Evolutionary conservation across 192 early-diverging fungal genomes (phyloP).

Genomic region (Dispira parvispora): DNA sequence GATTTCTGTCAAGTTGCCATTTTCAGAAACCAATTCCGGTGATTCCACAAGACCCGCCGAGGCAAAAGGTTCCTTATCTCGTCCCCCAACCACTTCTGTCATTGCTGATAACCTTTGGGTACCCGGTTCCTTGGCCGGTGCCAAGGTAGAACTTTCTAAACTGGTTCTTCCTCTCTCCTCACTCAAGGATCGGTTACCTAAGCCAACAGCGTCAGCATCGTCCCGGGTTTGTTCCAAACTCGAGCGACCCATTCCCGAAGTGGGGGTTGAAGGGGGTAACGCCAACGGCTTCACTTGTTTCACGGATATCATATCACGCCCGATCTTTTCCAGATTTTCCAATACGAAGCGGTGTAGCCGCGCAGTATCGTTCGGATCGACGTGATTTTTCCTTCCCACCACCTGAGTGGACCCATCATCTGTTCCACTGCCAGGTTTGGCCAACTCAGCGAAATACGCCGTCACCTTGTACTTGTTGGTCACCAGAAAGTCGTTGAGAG

Average conservation of each 20-base stretch:
- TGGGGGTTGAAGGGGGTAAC: background rate
- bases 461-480: conserved; percentile 68
- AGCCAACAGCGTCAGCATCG: no score
- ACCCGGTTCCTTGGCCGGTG: no score
- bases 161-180: no score
- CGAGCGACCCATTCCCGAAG: no score
- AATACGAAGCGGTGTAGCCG: conserved; percentile 41
- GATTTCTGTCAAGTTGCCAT: background rate
- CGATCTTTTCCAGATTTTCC: conserved; percentile 51
- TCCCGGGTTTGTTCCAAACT: no score
- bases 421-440: conserved; percentile 15
- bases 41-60: no score
- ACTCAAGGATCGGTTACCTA: no score
- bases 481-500: conserved; percentile 75
- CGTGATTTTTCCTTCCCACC: background rate
- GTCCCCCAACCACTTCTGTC: no score
- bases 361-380: background rate
- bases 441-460: conserved; percentile 63
- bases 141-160: no score
- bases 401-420: background rate
- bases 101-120: no score
- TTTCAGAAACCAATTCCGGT: no score
- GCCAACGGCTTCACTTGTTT: background rate
- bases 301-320: conserved; percentile 34
- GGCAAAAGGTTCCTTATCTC: no score